phyloP scores from a whole-genome alignment of 768 basidiomycete species.

The Suillus placidus region DNA sequence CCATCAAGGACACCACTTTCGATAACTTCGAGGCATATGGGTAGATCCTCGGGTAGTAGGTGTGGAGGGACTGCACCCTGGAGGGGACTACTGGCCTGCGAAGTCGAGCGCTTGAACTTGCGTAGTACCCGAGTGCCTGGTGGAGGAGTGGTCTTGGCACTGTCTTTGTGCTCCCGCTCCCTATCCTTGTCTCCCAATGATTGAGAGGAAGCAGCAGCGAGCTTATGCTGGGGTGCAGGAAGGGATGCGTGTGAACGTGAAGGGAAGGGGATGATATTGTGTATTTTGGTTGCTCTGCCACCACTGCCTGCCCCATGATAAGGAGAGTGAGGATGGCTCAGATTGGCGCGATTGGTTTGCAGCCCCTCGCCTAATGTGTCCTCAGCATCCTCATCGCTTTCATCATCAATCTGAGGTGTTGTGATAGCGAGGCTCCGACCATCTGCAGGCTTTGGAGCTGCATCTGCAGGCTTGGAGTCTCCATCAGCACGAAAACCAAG shows the following conservation, averaged over 20 bases:
- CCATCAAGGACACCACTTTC: conserved; percentile 87
- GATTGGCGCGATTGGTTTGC: conserved; percentile 26
- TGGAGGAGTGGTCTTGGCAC: conserved; percentile 37
- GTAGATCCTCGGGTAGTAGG: conserved; percentile 85
- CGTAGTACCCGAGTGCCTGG: conserved; percentile 57
- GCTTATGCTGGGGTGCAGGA: conserved; percentile 64
- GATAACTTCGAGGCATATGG: conserved; percentile 83
- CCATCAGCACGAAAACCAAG: conserved; percentile 50
- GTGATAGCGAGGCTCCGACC: conserved; percentile 50
- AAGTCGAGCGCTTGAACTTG: conserved; percentile 69
- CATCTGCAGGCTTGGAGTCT: conserved; percentile 34
- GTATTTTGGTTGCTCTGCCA: conserved; percentile 43
- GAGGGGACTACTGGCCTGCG: conserved; percentile 48
- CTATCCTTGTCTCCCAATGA: conserved; percentile 60
- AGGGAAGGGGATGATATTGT: conserved; percentile 69
- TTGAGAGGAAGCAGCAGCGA: conserved; percentile 63
- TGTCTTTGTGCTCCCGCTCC: conserved; percentile 52
- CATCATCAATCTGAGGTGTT: conserved; percentile 69
- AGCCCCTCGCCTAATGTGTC: conserved; percentile 46
- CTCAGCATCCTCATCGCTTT: conserved; percentile 66
- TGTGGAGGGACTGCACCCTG: conserved; percentile 66
- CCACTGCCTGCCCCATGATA: conserved; percentile 56
- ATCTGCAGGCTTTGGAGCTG: conserved; percentile 37
- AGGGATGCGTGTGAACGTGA: conserved; percentile 80
- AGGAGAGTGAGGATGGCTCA: conserved; percentile 75